Evolutionary conservation across 179 eudicot species (phyloP).

Genomic region (Vitellaria paradoxa): DNA sequence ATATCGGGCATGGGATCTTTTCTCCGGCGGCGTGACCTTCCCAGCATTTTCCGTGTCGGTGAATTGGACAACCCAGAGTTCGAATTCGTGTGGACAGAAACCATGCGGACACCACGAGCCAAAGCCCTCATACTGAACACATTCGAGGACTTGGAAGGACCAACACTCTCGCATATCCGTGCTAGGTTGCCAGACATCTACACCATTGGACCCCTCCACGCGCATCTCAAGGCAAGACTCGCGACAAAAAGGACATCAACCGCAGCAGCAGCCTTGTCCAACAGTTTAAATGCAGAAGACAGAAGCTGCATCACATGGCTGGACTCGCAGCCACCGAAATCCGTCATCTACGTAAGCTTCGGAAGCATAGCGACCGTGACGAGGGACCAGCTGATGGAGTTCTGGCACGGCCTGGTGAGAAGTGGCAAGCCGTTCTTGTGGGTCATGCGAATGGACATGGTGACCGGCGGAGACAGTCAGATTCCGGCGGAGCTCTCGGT

Average conservation of each 20-base stretch:
- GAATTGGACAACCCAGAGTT: slow-evolving; percentile 14
- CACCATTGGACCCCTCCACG: slow-evolving; percentile 43
- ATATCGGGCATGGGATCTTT: slow-evolving; percentile 23
- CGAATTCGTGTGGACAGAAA: slow-evolving; percentile 19
- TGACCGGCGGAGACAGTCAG: slow-evolving; percentile 7
- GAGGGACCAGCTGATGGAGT: slow-evolving; percentile 26
- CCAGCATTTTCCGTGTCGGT: slow-evolving; percentile 10
- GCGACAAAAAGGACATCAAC: not conserved
- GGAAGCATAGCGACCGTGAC: slow-evolving; percentile 30
- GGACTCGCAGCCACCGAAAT: slow-evolving; percentile 21
- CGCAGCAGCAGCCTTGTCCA: slow-evolving; percentile 10
- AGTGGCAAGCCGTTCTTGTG: slow-evolving; percentile 30
- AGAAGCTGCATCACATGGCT: slow-evolving; percentile 31
- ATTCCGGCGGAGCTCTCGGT: slow-evolving; percentile 18
- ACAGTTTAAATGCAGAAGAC: slow-evolving; percentile 31
- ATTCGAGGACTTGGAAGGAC: slow-evolving; percentile 54
- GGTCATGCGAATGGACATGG: slow-evolving; percentile 24
- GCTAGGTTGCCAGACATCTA: slow-evolving; percentile 38
- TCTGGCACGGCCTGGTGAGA: slow-evolving; percentile 36
- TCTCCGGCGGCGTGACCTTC: slow-evolving; percentile 25
- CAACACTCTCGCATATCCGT: slow-evolving; percentile 34
- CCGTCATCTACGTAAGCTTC: slow-evolving; percentile 35
- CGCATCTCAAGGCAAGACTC: not conserved
- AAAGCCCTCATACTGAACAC: slow-evolving; percentile 59
- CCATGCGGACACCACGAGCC: slow-evolving; percentile 28